Conservation (phyloP, 768 basidiomycete species). For the Tricholoma bakamatsutake region DNA sequence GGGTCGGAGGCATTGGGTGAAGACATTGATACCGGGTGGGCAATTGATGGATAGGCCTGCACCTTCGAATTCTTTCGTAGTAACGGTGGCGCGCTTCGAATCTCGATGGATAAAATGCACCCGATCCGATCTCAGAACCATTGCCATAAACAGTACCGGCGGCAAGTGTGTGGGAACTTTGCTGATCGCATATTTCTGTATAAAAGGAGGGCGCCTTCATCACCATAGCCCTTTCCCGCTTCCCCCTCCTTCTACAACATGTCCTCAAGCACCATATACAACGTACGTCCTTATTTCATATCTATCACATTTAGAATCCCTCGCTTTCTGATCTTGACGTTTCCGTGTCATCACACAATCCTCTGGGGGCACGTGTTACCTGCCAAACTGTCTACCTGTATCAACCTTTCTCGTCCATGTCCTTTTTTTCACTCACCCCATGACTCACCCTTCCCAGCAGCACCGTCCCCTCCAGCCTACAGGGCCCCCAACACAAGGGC, state of each 20-base stretch:
- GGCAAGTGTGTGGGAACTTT: conserved; percentile 20
- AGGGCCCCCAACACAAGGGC: conserved; percentile 37
- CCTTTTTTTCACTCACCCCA: neutral
- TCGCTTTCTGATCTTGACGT: conserved; percentile 16
- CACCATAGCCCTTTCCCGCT: conserved; percentile 13
- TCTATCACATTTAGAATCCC: too few species aligned
- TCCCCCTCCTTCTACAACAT: conserved; percentile 9
- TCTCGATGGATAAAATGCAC: too few species aligned
- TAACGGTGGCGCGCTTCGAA: too few species aligned
- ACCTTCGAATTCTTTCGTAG: too few species aligned
- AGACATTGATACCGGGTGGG: too few species aligned
- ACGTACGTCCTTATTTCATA: conserved; percentile 25
- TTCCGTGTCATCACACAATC: conserved; percentile 15
- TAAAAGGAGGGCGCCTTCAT: conserved; percentile 18
- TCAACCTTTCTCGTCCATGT: neutral
- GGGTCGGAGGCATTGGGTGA: too few species aligned
- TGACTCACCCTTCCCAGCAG: conserved; percentile 26
- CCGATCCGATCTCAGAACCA: too few species aligned
- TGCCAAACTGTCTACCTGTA: conserved; percentile 9
- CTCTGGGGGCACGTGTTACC: conserved; percentile 16
- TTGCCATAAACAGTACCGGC: conserved; percentile 13
- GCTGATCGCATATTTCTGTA: conserved; percentile 15
- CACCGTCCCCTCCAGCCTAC: conserved; percentile 53
- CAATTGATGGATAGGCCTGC: too few species aligned
- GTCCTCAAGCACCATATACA: conserved; percentile 28